Percentiles rank a stretch among this genome's conserved stretches.
phyloP scores from a whole-genome alignment of 257 asterid genomes.

The Handroanthus guayacan region DNA sequence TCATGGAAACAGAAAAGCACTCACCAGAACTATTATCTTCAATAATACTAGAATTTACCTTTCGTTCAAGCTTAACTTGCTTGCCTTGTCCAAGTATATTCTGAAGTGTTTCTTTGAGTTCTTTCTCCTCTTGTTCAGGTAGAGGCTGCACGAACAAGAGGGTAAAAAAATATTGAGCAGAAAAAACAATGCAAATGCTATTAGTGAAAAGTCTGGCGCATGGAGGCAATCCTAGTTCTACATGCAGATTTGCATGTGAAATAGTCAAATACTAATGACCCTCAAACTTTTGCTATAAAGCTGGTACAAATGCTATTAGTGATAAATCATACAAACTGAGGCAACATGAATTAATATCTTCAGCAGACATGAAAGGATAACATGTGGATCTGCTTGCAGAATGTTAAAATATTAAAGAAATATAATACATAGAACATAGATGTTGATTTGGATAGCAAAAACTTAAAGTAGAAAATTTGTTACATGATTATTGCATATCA shows the following conservation, averaged over 20 bases:
- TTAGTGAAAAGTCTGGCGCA: background rate
- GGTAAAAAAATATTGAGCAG: constrained; percentile 21
- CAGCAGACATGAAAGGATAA: too few relatives aligned
- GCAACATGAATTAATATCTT: too few relatives aligned
- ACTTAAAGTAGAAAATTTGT: background rate
- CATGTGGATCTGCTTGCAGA: too few relatives aligned
- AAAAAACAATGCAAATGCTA: constrained; percentile 15
- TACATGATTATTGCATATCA: background rate
- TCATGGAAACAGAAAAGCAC: background rate
- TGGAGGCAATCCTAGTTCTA: background rate
- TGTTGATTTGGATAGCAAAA: background rate
- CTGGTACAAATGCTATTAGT: background rate
- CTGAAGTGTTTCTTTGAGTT: constrained; percentile 81
- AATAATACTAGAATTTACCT: constrained; percentile 53
- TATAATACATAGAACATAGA: too few relatives aligned
- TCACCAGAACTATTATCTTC: constrained; percentile 5
- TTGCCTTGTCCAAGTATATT: constrained; percentile 83
- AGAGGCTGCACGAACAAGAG: constrained; percentile 57
- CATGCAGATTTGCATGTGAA: background rate
- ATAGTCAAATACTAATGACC: background rate
- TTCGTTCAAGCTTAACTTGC: constrained; percentile 71
- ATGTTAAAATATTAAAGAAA: too few relatives aligned
- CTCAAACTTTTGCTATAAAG: background rate
- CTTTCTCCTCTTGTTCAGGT: constrained; percentile 87
- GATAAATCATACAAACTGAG: background rate